Conservation (phyloP, 306 rosid genomes). For the Adenanthera pavonina region DNA sequence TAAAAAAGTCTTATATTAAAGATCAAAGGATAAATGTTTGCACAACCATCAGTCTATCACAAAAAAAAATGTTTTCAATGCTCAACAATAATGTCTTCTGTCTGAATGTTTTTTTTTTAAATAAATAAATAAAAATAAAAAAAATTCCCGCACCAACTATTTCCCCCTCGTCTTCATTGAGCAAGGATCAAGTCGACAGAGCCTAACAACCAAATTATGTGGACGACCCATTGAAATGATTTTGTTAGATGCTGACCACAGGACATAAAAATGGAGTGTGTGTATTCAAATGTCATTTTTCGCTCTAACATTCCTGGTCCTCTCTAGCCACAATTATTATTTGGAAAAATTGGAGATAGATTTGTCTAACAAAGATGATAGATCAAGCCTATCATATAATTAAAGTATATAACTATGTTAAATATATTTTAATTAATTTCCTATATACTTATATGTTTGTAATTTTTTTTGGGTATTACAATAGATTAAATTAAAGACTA, state of each 20-base stretch:
- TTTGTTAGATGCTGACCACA: conserved; percentile 42
- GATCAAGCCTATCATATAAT: neutral
- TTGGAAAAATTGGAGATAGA: neutral
- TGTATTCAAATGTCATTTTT: conserved; percentile 14
- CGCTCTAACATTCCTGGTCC: conserved; percentile 6
- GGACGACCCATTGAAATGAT: conserved; percentile 38
- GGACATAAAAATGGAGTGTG: neutral
- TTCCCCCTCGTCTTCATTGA: conserved; percentile 38
- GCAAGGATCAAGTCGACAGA: conserved; percentile 18
- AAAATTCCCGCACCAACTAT: conserved; percentile 33
- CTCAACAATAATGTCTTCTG: neutral
- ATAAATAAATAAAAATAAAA: neutral
- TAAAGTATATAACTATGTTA: neutral
- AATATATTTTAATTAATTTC: neutral
- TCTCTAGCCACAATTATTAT: conserved; percentile 28
- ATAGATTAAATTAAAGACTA: neutral
- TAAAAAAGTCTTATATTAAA: no score
- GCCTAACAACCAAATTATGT: conserved; percentile 20
- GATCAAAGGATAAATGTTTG: no score
- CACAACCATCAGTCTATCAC: no score
- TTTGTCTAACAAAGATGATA: neutral
- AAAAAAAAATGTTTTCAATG: no score
- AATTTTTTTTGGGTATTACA: neutral
- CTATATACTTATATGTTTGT: neutral
- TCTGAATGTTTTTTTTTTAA: neutral